These are phyloP conservation scores for Casuarina cunninghamiana DNA, from an alignment of 306 rosid genomes.

Conservation along the genomic window DNA sequence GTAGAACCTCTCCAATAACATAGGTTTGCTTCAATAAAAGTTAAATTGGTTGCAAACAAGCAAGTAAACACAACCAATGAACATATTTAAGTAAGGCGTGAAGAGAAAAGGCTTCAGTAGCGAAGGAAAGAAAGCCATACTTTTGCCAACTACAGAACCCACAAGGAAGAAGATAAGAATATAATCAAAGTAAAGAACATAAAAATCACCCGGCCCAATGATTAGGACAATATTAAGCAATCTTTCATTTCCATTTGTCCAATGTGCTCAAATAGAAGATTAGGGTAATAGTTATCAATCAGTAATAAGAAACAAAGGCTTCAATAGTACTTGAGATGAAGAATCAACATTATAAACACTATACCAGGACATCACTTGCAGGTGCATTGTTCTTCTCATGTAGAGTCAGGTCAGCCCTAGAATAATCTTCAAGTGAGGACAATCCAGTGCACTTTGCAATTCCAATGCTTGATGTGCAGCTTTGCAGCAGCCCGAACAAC, in stretches of 20 bases:
- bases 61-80: background rate
- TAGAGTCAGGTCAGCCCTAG: slow-evolving; percentile 19
- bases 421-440: slow-evolving; percentile 35
- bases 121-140: background rate
- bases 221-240: background rate
- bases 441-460: slow-evolving; percentile 36
- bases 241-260: background rate
- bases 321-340: background rate
- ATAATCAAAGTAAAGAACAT: background rate
- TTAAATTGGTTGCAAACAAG: background rate
- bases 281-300: slow-evolving; percentile 1
- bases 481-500: slow-evolving; percentile 83
- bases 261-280: background rate
- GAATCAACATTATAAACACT: slow-evolving; percentile 24
- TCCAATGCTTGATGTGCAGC: slow-evolving; percentile 63
- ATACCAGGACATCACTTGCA: slow-evolving; percentile 50
- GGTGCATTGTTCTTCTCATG: slow-evolving; percentile 32
- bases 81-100: background rate
- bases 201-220: background rate
- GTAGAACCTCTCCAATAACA: background rate
- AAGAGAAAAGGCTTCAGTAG: background rate
- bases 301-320: background rate
- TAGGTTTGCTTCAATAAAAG: background rate
- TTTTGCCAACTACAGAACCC: background rate
- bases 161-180: background rate